A percentile compares a stretch with the other conserved stretches of the same genome.
These are phyloP conservation scores for Mariannaea sp. DNA, from an alignment of 2,329 filamentous ascomycete genomes.

Conservation along the genomic window DNA sequence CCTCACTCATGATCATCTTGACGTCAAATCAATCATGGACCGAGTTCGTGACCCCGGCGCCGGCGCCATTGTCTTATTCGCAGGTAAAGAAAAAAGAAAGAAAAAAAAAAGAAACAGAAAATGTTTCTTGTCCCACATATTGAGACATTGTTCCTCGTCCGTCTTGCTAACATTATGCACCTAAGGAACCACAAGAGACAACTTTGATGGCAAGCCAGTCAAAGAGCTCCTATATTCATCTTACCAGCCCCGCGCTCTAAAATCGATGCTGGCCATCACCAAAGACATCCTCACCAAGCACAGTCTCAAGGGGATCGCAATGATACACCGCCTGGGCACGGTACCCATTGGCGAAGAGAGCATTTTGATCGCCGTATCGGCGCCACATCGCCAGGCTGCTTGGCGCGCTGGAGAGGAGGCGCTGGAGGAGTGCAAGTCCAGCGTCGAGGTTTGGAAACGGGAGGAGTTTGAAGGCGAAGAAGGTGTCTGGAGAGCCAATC, in stretches of 20 bases:
- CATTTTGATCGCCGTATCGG: slow-evolving; percentile 84
- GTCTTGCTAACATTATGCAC: slow-evolving; percentile 16
- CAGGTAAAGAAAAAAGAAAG: no score
- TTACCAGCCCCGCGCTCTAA: slow-evolving; percentile 72
- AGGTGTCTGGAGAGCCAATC: slow-evolving; percentile 86
- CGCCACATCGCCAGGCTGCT: slow-evolving; percentile 80
- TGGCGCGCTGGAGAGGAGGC: slow-evolving; percentile 91
- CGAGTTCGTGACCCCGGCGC: slow-evolving; percentile 73
- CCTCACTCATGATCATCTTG: slow-evolving; percentile 67
- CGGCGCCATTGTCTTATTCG: slow-evolving; percentile 77
- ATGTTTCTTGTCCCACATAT: slow-evolving; percentile 30
- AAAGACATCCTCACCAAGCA: slow-evolving; percentile 62
- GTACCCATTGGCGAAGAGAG: slow-evolving; percentile 94
- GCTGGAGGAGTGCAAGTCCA: slow-evolving; percentile 81
- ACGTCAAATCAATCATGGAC: slow-evolving; percentile 62
- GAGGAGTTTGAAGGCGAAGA: slow-evolving; percentile 83
- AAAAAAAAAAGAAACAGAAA: no score
- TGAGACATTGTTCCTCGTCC: background rate
- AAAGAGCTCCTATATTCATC: slow-evolving; percentile 76
- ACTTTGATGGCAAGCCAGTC: slow-evolving; percentile 72
- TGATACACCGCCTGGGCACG: slow-evolving; percentile 81
- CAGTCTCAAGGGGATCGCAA: slow-evolving; percentile 71
- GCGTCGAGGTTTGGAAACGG: slow-evolving; percentile 93
- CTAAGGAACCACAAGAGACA: slow-evolving; percentile 76
- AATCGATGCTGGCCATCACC: slow-evolving; percentile 70